Base-by-base conservation (phyloP, 2,329 filamentous ascomycete genomes). In the Cryphonectria carpinicola region DNA sequence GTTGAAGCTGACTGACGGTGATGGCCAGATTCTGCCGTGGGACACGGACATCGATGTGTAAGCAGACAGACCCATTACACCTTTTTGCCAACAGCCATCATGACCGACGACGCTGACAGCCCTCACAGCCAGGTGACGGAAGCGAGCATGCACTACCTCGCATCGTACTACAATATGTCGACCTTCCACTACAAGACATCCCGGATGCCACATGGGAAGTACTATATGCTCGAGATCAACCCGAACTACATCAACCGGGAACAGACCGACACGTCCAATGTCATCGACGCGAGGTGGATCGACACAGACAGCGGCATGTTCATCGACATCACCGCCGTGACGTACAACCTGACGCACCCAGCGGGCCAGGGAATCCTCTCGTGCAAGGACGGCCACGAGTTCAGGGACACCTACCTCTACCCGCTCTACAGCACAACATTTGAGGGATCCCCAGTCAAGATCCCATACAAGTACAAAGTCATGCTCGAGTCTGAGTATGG, bases 11-110 rank as follows among this genome's bases (percentile, higher is more conserved):
- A 81, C 77, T 22, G 63, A 37, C 28, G 6, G 17, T 61, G 14
- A n/a, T 75, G 91, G 28, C 0, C 19, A 65, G 86, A 86, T 92
- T 73, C 86, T 94, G 78, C 92, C 92, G 0, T 94, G 92, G 92
- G 92, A 94, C 78, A 89, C 89, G 79, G 92, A 94, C 78, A 84
- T 93, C 62, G 92, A 95, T 78, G 91, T 92, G 66, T 68, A 68
- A 14, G 66, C n/a, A 49, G 46, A 49, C 22, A 49, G 46, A 46
- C 19, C 41, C 41, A 17, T 17, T 17, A 14, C 10, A 43, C 3
- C 14, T 43, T 43, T 39, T 39, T 39, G 1, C 37, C 8, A 39
- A 39, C 37, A 39, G 10, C 32, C 25, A 7, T 56, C 32, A 10
- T 54, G 19, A 39, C 19, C 11, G 14, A 41, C 17, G 25, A 49